Evolutionary conservation across 1,284 basidiomycete species (phyloP).

Genomic region (Trichosporon coremiiforme): DNA sequence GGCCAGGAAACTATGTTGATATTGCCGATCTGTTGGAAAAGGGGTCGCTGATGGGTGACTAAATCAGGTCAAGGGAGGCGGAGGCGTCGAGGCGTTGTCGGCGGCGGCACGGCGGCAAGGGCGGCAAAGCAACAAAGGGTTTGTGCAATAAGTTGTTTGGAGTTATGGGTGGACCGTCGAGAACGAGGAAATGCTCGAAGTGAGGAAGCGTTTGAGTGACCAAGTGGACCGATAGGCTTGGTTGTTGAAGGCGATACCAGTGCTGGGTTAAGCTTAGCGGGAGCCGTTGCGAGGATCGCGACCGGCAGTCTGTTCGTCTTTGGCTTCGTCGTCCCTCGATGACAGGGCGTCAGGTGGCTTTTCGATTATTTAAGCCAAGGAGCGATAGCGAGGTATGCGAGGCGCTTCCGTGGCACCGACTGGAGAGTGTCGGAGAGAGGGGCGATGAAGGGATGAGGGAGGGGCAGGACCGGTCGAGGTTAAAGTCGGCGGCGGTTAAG

Average conservation of each 20-base stretch:
- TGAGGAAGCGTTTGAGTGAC: too few relatives aligned
- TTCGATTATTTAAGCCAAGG: constrained; percentile 12
- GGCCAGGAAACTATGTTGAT: neutral
- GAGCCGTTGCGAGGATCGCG: constrained; percentile 7
- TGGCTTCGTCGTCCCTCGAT: constrained; percentile 8
- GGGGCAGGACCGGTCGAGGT: neutral
- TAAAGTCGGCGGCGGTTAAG: neutral
- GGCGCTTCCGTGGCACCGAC: constrained; percentile 7
- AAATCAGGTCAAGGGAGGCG: constrained; percentile 16
- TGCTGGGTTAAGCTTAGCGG: constrained; percentile 17
- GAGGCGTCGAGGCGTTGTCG: constrained; percentile 14
- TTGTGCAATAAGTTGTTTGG: neutral
- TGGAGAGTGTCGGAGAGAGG: neutral
- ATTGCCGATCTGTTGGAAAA: constrained; percentile 13
- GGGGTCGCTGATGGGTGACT: constrained; percentile 13
- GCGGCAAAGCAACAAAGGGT: constrained; percentile 6
- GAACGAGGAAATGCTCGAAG: neutral
- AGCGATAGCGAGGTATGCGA: constrained; percentile 13
- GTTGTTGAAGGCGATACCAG: constrained; percentile 15
- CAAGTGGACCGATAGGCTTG: neutral
- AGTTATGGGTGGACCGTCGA: neutral
- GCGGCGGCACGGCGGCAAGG: constrained; percentile 8
- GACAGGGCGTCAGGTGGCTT: constrained; percentile 16
- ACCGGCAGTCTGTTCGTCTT: constrained; percentile 17
- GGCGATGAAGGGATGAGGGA: neutral